phyloP scores from a whole-genome alignment of 352 stramenopile species.

The Phytophthora sansomeana region DNA sequence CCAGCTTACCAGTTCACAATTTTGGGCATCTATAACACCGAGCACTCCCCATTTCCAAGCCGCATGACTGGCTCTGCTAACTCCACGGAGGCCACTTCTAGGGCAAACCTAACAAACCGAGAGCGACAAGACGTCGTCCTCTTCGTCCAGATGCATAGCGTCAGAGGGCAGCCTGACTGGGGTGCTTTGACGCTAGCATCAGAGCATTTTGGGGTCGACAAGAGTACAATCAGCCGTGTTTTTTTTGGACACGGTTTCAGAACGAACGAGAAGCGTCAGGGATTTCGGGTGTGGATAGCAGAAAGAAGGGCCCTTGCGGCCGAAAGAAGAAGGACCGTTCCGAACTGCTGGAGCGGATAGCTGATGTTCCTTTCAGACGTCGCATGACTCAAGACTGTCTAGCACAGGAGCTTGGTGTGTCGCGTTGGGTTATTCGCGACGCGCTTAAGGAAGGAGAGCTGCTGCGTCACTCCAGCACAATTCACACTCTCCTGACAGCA shows the following conservation, averaged over 20 bases:
- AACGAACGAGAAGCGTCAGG: too few relatives aligned
- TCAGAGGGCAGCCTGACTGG: neutral
- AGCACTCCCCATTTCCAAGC: too few relatives aligned
- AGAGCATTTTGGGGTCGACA: neutral
- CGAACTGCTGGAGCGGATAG: neutral
- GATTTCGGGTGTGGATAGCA: too few relatives aligned
- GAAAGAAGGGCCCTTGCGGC: neutral
- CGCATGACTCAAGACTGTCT: conserved; percentile 1
- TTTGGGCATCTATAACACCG: neutral
- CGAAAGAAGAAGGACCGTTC: neutral
- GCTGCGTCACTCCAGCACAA: neutral
- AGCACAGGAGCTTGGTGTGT: neutral
- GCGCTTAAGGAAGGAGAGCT: neutral
- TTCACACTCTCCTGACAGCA: neutral
- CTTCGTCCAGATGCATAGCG: neutral
- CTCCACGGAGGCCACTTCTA: neutral
- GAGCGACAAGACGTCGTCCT: neutral
- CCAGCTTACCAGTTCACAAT: neutral
- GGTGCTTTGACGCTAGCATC: neutral
- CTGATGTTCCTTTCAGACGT: neutral
- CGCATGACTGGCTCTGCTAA: too few relatives aligned
- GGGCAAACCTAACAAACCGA: neutral
- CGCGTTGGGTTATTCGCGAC: neutral
- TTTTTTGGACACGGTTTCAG: too few relatives aligned
- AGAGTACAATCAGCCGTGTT: neutral